Conservation (phyloP, 108 stramenopile species). For the Parietichytrium sp. region DNA sequence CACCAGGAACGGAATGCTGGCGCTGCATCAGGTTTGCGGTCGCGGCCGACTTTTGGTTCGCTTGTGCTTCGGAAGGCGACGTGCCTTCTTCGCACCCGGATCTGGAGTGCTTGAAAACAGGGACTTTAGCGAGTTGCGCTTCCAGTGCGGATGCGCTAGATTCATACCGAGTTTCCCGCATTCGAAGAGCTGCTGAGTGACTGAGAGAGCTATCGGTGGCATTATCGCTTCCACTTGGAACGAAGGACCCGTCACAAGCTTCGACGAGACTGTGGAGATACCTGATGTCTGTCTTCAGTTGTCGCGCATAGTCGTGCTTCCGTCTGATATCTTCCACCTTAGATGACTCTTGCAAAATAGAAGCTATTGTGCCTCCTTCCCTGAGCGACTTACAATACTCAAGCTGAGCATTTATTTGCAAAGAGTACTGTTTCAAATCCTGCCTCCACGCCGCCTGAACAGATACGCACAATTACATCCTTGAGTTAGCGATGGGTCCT, state of each 20-base stretch:
- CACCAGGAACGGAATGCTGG: neutral
- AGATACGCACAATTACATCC: too few relatives aligned
- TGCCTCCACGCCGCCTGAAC: slow-evolving; percentile 7
- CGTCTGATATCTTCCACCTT: neutral
- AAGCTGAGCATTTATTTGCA: slow-evolving; percentile 18
- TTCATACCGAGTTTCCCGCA: neutral
- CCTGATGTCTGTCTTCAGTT: neutral
- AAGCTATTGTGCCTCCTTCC: neutral
- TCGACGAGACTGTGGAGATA: neutral
- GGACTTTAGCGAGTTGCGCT: neutral
- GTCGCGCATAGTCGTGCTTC: neutral
- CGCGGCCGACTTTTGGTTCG: neutral
- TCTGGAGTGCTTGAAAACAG: neutral
- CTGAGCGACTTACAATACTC: neutral
- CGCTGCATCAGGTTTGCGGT: neutral
- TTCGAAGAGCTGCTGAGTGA: neutral
- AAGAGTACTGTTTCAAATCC: neutral
- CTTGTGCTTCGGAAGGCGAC: neutral
- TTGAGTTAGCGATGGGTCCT: too few relatives aligned
- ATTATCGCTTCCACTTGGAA: neutral
- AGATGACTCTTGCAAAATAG: slow-evolving; percentile 17
- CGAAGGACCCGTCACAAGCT: neutral
- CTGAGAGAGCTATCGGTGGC: neutral
- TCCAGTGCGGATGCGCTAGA: neutral
- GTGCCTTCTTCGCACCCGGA: neutral